Conservation (phyloP, 2,329 filamentous ascomycete genomes). For the Penicillium sp. region DNA sequence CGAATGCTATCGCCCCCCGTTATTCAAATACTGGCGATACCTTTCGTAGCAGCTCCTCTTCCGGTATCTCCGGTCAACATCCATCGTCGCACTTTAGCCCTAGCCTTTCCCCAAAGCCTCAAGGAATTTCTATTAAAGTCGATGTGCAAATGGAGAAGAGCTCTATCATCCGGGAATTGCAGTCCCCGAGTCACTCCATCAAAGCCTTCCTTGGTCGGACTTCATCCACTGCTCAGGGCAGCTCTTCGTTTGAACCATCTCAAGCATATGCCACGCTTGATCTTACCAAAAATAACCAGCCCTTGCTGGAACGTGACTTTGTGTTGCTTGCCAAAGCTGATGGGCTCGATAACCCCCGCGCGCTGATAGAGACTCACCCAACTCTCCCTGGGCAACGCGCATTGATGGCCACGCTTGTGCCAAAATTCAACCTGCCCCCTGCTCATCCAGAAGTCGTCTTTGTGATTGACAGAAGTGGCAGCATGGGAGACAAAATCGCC, state of each 20-base stretch:
- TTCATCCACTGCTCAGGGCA: constrained; percentile 39
- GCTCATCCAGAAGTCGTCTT: constrained; percentile 63
- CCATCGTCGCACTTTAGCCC: not conserved
- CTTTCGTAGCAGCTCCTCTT: not conserved
- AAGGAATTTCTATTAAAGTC: constrained; percentile 53
- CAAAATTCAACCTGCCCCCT: constrained; percentile 60
- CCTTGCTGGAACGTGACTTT: constrained; percentile 58
- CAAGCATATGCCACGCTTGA: constrained; percentile 61
- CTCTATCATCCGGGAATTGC: constrained; percentile 57
- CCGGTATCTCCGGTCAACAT: not conserved
- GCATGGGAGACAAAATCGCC: constrained; percentile 49
- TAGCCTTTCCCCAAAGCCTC: constrained; percentile 4
- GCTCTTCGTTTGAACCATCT: constrained; percentile 49
- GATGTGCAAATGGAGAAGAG: constrained; percentile 57
- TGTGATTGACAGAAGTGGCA: constrained; percentile 66
- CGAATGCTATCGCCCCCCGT: constrained; percentile 61
- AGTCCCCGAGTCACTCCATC: constrained; percentile 65
- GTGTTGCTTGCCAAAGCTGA: constrained; percentile 61
- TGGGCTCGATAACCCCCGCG: constrained; percentile 57
- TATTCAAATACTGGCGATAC: constrained; percentile 47
- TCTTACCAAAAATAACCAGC: constrained; percentile 34
- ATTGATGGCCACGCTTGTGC: constrained; percentile 66
- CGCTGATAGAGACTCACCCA: constrained; percentile 63
- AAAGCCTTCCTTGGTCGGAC: constrained; percentile 60
- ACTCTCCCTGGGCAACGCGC: constrained; percentile 58